Conservation (phyloP, 2,329 filamentous ascomycete genomes). For the Colletotrichum eremochloae region DNA sequence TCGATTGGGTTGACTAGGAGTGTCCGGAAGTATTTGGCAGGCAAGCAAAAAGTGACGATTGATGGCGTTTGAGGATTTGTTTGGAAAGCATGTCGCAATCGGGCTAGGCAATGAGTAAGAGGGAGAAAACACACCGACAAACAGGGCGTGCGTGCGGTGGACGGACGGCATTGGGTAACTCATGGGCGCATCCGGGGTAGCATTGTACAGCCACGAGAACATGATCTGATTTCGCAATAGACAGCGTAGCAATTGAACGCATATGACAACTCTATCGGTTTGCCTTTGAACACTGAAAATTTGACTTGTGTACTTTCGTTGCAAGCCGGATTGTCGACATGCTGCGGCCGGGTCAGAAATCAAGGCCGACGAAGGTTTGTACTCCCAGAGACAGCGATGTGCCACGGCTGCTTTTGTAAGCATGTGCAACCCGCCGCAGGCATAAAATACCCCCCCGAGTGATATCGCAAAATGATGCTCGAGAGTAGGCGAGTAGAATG, state of each 20-base stretch:
- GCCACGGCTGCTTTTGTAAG: background rate
- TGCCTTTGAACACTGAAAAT: background rate
- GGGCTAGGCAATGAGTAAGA: constrained; percentile 31
- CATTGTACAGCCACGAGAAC: constrained; percentile 25
- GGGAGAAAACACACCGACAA: constrained; percentile 17
- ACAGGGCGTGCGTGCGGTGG: constrained; percentile 11
- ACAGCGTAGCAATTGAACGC: constrained; percentile 19
- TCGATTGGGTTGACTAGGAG: constrained; percentile 64
- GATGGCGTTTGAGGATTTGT: constrained; percentile 31
- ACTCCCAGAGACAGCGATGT: background rate
- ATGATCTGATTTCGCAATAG: constrained; percentile 14
- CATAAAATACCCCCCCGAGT: constrained; percentile 32
- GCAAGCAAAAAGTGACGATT: constrained; percentile 15
- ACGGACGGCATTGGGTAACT: constrained; percentile 10
- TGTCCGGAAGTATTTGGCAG: background rate
- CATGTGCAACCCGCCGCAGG: constrained; percentile 3
- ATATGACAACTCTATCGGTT: background rate
- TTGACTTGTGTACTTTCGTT: background rate
- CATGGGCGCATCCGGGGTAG: constrained; percentile 21
- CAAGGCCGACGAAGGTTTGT: background rate
- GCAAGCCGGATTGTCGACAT: background rate
- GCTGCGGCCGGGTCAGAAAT: background rate
- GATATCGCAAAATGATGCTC: constrained; percentile 43
- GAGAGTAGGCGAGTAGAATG: constrained; percentile 30
- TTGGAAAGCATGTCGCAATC: constrained; percentile 31